Conservation (phyloP, 2,329 filamentous ascomycete genomes). For the Stagonosporopsis cucurbitacearum region DNA sequence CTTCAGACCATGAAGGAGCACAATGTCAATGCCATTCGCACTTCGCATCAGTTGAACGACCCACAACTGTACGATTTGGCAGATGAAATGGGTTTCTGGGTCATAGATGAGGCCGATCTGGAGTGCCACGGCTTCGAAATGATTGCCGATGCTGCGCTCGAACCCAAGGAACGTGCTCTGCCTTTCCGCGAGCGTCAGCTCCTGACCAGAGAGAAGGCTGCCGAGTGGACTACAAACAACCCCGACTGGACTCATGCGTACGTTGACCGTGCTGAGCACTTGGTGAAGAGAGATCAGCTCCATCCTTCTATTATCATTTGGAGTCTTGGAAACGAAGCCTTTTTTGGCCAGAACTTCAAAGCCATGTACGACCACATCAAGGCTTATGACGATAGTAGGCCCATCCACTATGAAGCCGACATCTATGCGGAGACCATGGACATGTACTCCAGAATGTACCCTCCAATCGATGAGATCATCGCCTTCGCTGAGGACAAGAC, state of each 20-base stretch:
- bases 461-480: conserved; percentile 59
- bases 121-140: conserved; percentile 56
- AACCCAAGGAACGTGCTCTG: conserved; percentile 47
- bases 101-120: conserved; percentile 63
- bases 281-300: conserved; percentile 73
- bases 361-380: conserved; percentile 72
- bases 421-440: conserved; percentile 65
- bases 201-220: conserved; percentile 61
- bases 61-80: conserved; percentile 65
- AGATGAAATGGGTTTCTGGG: conserved; percentile 71
- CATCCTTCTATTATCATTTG: conserved; percentile 74
- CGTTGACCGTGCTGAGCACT: conserved; percentile 68
- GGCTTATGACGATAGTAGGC: conserved; percentile 62
- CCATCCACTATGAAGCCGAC: conserved; percentile 73
- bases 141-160: conserved; percentile 41
- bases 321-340: conserved; percentile 76
- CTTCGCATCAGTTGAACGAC: conserved; percentile 72
- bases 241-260: conserved; percentile 68
- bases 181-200: conserved; percentile 67
- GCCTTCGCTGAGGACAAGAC: conserved; percentile 52
- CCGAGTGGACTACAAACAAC: conserved; percentile 67
- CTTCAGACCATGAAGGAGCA: conserved; percentile 72
- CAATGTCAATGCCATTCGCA: conserved; percentile 74
- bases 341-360: conserved; percentile 71
- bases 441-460: conserved; percentile 74